Conservation (phyloP, 768 basidiomycete species). For the Daedaleopsis nitida region DNA sequence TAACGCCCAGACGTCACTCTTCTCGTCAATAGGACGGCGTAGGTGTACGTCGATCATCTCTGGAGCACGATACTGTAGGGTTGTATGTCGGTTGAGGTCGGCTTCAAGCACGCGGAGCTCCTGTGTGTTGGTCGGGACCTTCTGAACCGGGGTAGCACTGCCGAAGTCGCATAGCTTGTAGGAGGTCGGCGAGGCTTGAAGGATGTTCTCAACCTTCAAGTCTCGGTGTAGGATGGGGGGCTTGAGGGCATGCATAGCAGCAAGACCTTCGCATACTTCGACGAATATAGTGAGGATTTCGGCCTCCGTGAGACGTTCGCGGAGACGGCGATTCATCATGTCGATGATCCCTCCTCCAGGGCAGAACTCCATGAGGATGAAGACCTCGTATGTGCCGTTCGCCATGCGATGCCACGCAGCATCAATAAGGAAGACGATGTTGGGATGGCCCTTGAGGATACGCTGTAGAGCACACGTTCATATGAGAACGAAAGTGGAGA, state of each 20-base stretch:
- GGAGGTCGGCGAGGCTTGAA: slow-evolving; percentile 79
- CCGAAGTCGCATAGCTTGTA: slow-evolving; percentile 99
- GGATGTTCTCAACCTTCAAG: slow-evolving; percentile 98
- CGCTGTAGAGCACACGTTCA: slow-evolving; percentile 53
- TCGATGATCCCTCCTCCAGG: slow-evolving; percentile 99
- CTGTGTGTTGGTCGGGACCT: slow-evolving; percentile 74
- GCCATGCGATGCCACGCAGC: slow-evolving; percentile 87
- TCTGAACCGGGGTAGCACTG: slow-evolving; percentile 78
- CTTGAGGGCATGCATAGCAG: slow-evolving; percentile 91
- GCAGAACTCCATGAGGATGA: slow-evolving; percentile 99
- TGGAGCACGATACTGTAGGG: slow-evolving; percentile 96
- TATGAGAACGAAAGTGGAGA: not conserved
- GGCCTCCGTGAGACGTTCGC: slow-evolving; percentile 91
- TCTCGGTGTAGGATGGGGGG: slow-evolving; percentile 94
- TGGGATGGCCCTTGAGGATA: slow-evolving; percentile 88
- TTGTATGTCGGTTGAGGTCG: slow-evolving; percentile 93
- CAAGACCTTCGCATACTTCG: slow-evolving; percentile 96
- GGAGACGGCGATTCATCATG: slow-evolving; percentile 97
- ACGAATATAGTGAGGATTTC: slow-evolving; percentile 98
- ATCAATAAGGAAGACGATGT: slow-evolving; percentile 95
- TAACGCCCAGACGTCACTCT: slow-evolving; percentile 97
- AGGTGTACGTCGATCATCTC: slow-evolving; percentile 96
- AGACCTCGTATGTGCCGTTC: slow-evolving; percentile 89
- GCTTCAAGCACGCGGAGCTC: slow-evolving; percentile 88
- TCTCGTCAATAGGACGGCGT: slow-evolving; percentile 85